Evolutionary conservation across 2,329 filamentous ascomycete genomes (phyloP).

Genomic region (Fusarium aywerte): DNA sequence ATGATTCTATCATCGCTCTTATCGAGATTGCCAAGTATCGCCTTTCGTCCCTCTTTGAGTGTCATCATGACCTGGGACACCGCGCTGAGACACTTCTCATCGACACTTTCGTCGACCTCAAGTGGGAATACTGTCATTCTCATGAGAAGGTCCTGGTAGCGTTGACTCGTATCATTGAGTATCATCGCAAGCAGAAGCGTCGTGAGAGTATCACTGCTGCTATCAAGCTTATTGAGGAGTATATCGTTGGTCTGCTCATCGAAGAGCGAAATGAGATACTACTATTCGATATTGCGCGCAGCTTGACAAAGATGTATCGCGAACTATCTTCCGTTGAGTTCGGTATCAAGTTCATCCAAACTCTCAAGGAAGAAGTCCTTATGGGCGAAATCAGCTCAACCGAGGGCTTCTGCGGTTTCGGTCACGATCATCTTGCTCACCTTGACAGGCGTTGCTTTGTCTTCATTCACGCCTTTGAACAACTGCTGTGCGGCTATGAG

Average conservation of each 20-base stretch:
- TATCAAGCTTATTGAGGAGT: constrained; percentile 5
- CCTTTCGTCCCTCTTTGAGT: not conserved
- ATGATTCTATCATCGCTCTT: not conserved
- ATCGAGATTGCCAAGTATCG: constrained; percentile 9
- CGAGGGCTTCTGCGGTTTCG: not conserved
- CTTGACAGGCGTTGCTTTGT: constrained; percentile 1
- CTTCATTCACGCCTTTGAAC: constrained; percentile 1
- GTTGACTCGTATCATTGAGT: not conserved
- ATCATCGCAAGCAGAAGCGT: constrained; percentile 13
- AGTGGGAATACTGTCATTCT: not conserved
- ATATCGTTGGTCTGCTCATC: not conserved
- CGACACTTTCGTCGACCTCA: not conserved
- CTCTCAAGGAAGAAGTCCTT: not conserved
- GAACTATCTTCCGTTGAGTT: constrained; percentile 1
- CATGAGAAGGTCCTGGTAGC: not conserved
- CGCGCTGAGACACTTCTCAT: not conserved
- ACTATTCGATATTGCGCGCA: not conserved
- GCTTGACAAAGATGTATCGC: not conserved
- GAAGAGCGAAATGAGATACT: constrained; percentile 1
- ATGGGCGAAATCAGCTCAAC: not conserved
- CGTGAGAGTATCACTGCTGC: not conserved
- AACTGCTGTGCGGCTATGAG: constrained; percentile 5
- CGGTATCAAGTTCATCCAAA: constrained; percentile 10
- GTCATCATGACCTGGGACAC: not conserved
- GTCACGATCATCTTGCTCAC: not conserved